Percentiles rank a stretch among this genome's conserved stretches.
phyloP scores from a whole-genome alignment of 2,329 filamentous ascomycete species.

The Botryosphaeria dothidea region DNA sequence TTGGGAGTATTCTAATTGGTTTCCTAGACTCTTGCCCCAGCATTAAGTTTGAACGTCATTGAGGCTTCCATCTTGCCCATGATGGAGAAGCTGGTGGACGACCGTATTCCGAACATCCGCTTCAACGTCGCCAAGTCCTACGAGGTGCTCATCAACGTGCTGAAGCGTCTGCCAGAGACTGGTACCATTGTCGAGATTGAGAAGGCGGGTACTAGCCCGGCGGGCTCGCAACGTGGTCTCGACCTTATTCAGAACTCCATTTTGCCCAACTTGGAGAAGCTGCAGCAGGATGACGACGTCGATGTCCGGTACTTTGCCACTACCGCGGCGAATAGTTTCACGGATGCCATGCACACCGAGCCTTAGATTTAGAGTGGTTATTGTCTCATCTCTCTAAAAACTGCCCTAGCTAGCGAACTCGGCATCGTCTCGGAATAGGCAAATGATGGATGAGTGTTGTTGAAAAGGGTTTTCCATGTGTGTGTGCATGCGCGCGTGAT shows the following conservation, averaged over 20 bases:
- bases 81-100: conserved; percentile 87
- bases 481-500: neutral
- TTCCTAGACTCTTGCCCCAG: conserved; percentile 81
- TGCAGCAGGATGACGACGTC: conserved; percentile 96
- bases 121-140: conserved; percentile 99
- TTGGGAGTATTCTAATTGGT: conserved; percentile 21
- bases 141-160: conserved; percentile 81
- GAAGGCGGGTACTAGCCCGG: conserved; percentile 66
- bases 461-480: neutral
- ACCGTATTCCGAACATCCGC: conserved; percentile 97
- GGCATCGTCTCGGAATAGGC: conserved; percentile 9
- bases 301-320: conserved; percentile 98
- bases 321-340: conserved; percentile 67
- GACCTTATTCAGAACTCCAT: conserved; percentile 85
- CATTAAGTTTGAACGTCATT: conserved; percentile 91
- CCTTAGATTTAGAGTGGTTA: conserved; percentile 9
- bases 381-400: neutral
- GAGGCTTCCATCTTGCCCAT: conserved; percentile 92
- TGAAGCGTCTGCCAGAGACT: conserved; percentile 85
- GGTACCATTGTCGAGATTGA: conserved; percentile 84
- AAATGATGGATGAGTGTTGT: conserved; percentile 10
- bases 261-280: conserved; percentile 86
- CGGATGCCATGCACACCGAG: conserved; percentile 41
- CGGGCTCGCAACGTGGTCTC: conserved; percentile 68
- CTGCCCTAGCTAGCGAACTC: conserved; percentile 2